Evolutionary conservation across 768 basidiomycete genomes (phyloP), one percentile per base, ranked within the genome.

Genomic region (Calvatia gigantea): DNA sequence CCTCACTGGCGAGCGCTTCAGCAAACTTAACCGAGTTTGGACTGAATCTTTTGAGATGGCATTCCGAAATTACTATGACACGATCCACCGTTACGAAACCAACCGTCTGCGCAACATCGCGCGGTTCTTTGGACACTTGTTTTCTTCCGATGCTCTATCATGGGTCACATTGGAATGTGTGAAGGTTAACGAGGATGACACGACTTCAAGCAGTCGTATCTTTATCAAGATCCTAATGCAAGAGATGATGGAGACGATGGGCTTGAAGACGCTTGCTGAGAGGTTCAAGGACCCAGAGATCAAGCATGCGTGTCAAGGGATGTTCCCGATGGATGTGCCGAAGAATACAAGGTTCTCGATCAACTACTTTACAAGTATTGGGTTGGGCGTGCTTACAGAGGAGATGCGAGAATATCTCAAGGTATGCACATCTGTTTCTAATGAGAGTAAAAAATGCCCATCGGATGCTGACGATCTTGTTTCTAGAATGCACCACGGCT

Each of bases 61-160:
- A 1, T 98, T 98, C 72, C 70, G 66, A 41, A 89, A 82, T 66
- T 98, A 98, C 72, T 99, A 94, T 75, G 86, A 83, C 19, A 98
- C 97, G 4, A 93, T 98, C 64, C 97, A 99, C 75, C 89, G 97
- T 59, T 98, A 98, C 71, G 97, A 99, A 72, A 97, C 97, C 17
- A 99, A 98, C 71, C 91, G 95, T 9, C 78, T 99, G 19, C 92
- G 97, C 50, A 99, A 98, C 68, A 97, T 99, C 59, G 91, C 92
- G 8, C 85, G 94, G 39, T 94, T 99, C 77, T 98, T 99, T 62
- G 97, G 97, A 1, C 94, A 97, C 67, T 76, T 98, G 23, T 59
- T 98, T 57, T 82, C 89, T 6, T 86, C 82, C 17, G 97, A 99
- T 68, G 81, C 91, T 0, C 79, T 98, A 51, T 91, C 91, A 1